These are phyloP conservation scores for Lichtheimia hyalospora DNA, from an alignment of 371 early-diverging fungal species.

Conservation along the genomic window DNA sequence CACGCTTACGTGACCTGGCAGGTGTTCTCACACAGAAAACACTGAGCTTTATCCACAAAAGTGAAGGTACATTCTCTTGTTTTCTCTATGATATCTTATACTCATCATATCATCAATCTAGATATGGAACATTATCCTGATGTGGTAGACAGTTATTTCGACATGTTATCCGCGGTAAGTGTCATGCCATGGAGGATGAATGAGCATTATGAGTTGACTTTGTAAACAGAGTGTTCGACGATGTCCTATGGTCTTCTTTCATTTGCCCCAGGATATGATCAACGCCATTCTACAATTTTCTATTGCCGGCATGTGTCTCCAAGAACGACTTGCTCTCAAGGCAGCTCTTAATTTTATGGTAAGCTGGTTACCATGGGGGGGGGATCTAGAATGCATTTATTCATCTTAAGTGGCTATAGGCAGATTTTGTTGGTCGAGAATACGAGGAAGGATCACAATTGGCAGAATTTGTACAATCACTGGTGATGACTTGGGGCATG, in stretches of 20 bases:
- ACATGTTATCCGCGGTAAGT: conserved; percentile 53
- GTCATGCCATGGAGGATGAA: not conserved
- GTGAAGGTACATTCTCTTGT: conserved; percentile 35
- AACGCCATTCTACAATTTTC: conserved; percentile 51
- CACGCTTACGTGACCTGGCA: conserved; percentile 42
- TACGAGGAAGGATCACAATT: conserved; percentile 37
- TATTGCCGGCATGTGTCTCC: conserved; percentile 57
- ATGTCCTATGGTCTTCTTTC: conserved; percentile 58
- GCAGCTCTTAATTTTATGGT: conserved; percentile 63
- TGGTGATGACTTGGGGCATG: conserved; percentile 51
- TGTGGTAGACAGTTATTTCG: conserved; percentile 45
- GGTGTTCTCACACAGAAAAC: conserved; percentile 44
- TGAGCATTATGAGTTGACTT: not conserved
- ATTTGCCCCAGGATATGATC: conserved; percentile 48
- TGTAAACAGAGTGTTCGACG: conserved; percentile 47
- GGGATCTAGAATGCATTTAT: not conserved
- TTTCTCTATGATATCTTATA: not conserved
- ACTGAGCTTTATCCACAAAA: conserved; percentile 46
- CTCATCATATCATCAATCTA: conserved; percentile 14
- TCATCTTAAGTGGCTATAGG: conserved; percentile 23
- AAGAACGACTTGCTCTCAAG: conserved; percentile 63
- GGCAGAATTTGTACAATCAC: conserved; percentile 36
- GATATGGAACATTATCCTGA: conserved; percentile 48
- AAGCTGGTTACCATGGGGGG: conserved; percentile 3
- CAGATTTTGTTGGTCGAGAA: conserved; percentile 56